Conservation (phyloP, 768 basidiomycete species). For the Scleroderma citrinum region DNA sequence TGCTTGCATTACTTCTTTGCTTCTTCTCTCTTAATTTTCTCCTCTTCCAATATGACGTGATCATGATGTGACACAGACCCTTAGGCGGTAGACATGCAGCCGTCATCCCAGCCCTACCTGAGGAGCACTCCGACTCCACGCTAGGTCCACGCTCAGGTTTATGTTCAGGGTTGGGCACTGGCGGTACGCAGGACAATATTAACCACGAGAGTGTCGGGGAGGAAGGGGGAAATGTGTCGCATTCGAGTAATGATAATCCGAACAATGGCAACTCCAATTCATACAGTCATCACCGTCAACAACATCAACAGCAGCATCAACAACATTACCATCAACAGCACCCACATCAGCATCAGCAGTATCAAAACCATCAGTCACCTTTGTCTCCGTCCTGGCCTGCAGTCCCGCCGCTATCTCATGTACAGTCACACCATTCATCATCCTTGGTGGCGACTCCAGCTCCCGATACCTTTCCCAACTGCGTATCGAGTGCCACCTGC, state of each 20-base stretch:
- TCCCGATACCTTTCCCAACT: no score
- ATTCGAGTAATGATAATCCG: background rate
- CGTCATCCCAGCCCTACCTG: slow-evolving; percentile 74
- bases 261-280: background rate
- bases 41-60: slow-evolving; percentile 27
- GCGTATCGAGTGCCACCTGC: no score
- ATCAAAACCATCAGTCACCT: slow-evolving; percentile 61
- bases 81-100: slow-evolving; percentile 79
- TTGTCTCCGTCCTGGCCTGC: slow-evolving; percentile 19
- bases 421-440: background rate
- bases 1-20: slow-evolving; percentile 9
- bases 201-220: background rate
- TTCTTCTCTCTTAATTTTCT: slow-evolving; percentile 17
- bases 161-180: slow-evolving; percentile 14
- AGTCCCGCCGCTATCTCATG: slow-evolving; percentile 13
- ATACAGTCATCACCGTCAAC: background rate
- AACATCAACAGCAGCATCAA: background rate
- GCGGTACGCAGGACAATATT: slow-evolving; percentile 10
- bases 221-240: background rate
- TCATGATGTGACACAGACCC: slow-evolving; percentile 43
- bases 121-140: slow-evolving; percentile 53
- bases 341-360: slow-evolving; percentile 61
- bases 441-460: no score
- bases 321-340: slow-evolving; percentile 31
- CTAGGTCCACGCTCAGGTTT: no score